A percentile compares a stretch with the other conserved stretches of the same genome.
Evolutionary conservation across 1,284 basidiomycete species (phyloP).

Genomic region (Calocybe gambosa): DNA sequence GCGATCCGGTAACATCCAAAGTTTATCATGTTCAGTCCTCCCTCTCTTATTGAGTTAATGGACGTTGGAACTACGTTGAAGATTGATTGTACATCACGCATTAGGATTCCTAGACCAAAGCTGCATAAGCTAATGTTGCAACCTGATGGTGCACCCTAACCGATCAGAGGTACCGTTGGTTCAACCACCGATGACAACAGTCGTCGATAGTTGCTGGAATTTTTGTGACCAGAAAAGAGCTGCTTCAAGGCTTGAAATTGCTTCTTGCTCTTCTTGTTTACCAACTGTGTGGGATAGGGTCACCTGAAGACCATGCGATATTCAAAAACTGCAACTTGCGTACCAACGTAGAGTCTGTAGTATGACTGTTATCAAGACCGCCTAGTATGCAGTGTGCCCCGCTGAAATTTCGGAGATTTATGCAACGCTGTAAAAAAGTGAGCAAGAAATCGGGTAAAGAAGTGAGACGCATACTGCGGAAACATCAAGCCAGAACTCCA

Average conservation of each 20-base stretch:
- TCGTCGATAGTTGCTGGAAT: constrained; percentile 29
- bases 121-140: not conserved
- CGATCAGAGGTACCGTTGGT: constrained; percentile 29
- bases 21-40: constrained; percentile 19
- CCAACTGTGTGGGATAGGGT: constrained; percentile 15
- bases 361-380: constrained; percentile 27
- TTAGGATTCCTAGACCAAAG: constrained; percentile 18
- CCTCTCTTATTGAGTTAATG: constrained; percentile 10
- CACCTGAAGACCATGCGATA: not conserved
- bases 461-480: constrained; percentile 35
- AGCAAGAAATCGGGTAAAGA: no score
- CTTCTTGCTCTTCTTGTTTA: constrained; percentile 20
- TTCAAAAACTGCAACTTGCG: constrained; percentile 6
- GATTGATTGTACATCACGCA: constrained; percentile 21
- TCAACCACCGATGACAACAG: constrained; percentile 24
- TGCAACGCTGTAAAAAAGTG: constrained; percentile 30
- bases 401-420: constrained; percentile 38
- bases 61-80: constrained; percentile 16
- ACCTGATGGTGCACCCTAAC: constrained; percentile 15
- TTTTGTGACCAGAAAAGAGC: constrained; percentile 22
- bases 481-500: constrained; percentile 37
- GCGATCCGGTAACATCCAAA: constrained; percentile 19
- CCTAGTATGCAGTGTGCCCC: constrained; percentile 32
- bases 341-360: constrained; percentile 27
- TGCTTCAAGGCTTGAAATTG: constrained; percentile 22